phyloP scores from a whole-genome alignment of 179 eudicot genomes.

The Patellifolia procumbens region DNA sequence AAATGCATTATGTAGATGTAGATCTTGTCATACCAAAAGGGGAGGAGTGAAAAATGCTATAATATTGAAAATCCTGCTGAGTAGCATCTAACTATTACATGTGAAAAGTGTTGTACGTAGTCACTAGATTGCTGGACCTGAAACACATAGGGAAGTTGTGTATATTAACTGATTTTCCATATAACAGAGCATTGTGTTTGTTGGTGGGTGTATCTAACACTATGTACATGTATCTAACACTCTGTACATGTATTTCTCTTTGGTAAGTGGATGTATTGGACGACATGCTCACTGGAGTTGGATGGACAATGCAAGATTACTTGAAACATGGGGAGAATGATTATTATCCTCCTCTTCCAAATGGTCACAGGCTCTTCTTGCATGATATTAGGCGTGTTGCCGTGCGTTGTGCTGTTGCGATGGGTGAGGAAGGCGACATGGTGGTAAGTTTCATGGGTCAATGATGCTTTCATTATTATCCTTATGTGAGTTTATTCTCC shows the following conservation, averaged over 20 bases:
- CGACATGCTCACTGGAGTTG: conserved; percentile 94
- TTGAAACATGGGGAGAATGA: conserved; percentile 91
- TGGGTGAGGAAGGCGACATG: conserved; percentile 98
- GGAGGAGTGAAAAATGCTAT: background rate
- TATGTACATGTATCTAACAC: conserved; percentile 22
- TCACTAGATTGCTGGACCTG: conserved; percentile 8
- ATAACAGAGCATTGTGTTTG: conserved; percentile 4
- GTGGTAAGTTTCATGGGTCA: conserved; percentile 65
- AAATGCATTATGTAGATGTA: background rate
- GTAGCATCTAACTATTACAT: background rate
- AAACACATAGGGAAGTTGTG: conserved; percentile 7
- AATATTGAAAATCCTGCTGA: background rate
- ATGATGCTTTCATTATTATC: background rate
- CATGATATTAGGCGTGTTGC: conserved; percentile 96
- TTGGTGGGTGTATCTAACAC: conserved; percentile 14
- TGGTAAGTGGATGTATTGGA: conserved; percentile 94
- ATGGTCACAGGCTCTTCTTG: conserved; percentile 89
- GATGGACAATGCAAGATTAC: conserved; percentile 98
- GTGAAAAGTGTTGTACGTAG: background rate
- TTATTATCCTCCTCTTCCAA: conserved; percentile 94
- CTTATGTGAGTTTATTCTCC: background rate
- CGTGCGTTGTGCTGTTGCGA: conserved; percentile 94
- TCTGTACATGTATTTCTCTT: conserved; percentile 29
- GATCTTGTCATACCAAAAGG: background rate
- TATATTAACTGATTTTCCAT: conserved; percentile 4